Evolutionary conservation across 345 rosid genomes (phyloP).

Genomic region (Nephelium lappaceum): DNA sequence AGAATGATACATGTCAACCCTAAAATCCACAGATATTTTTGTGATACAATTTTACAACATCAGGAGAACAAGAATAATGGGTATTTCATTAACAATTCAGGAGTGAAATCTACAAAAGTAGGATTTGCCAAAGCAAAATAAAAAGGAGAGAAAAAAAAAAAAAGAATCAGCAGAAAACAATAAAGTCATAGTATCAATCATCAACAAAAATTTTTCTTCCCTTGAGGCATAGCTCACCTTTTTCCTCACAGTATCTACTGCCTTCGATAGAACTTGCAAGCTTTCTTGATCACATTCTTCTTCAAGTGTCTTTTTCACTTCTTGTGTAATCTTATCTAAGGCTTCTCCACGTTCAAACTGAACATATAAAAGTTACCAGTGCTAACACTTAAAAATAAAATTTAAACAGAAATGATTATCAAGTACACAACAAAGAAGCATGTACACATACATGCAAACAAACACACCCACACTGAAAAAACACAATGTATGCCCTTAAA

Average conservation of each 20-base stretch:
- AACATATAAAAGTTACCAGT: constrained; percentile 11
- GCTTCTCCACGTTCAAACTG: constrained; percentile 99
- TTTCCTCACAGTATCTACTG: constrained; percentile 87
- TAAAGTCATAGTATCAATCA: not conserved
- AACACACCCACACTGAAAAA: not conserved
- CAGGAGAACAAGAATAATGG: not conserved
- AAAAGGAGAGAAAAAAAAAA: not conserved
- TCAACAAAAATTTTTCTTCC: not conserved
- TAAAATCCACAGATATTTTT: not conserved
- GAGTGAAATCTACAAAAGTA: not conserved
- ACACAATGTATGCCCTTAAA: not conserved
- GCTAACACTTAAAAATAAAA: constrained; percentile 5
- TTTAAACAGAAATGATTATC: constrained; percentile 4
- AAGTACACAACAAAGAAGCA: not conserved
- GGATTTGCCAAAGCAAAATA: not conserved
- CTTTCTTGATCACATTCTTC: constrained; percentile 90
- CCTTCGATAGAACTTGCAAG: constrained; percentile 73
- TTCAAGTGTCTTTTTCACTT: constrained; percentile 64
- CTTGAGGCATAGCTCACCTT: constrained; percentile 45
- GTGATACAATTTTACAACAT: not conserved
- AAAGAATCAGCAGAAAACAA: not conserved
- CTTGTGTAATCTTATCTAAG: constrained; percentile 75
- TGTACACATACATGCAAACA: not conserved
- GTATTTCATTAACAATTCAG: not conserved
- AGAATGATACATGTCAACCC: not conserved